Evolutionary conservation across 805 yeast species (phyloP).

Genomic region (Cyberlindnera mycetangii): DNA sequence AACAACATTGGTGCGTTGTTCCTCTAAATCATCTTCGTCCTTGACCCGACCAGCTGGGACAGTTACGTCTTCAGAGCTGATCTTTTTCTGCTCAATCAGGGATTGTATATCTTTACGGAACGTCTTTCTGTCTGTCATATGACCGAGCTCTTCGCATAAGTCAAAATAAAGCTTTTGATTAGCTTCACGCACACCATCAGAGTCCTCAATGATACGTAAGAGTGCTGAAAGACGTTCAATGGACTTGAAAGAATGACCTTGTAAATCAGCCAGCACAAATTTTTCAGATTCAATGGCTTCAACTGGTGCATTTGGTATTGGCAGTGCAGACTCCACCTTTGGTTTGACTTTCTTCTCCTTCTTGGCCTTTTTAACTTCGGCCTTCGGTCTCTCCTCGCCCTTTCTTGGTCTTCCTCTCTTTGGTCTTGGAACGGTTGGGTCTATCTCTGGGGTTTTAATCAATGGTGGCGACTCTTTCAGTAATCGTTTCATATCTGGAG

Average conservation of each 20-base stretch:
- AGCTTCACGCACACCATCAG: conserved; percentile 42
- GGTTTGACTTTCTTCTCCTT: conserved; percentile 2
- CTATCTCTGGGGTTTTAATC: not conserved
- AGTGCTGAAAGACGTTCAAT: conserved; percentile 43
- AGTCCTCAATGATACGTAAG: conserved; percentile 38
- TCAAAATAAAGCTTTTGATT: conserved; percentile 6
- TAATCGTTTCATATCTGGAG: conserved; percentile 8
- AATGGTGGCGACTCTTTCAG: conserved; percentile 4
- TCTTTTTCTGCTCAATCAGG: conserved; percentile 33
- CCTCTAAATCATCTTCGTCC: conserved; percentile 1
- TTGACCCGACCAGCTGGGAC: conserved; percentile 20
- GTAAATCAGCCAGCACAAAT: conserved; percentile 31
- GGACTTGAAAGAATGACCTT: conserved; percentile 42
- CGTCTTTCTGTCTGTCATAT: conserved; percentile 55
- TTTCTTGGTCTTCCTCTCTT: conserved; percentile 29
- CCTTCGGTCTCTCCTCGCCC: conserved; percentile 22
- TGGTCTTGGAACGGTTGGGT: conserved; percentile 3
- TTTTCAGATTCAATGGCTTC: conserved; percentile 6
- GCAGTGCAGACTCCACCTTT: not conserved
- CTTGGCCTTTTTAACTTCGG: conserved; percentile 12
- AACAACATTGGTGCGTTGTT: not conserved
- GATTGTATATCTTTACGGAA: conserved; percentile 40
- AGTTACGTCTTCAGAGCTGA: conserved; percentile 23
- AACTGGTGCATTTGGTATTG: not conserved
- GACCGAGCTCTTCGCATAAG: conserved; percentile 40